These are phyloP conservation scores for Sarocladiaceae sp. DNA, from an alignment of 2,329 filamentous ascomycete species.

Conservation along the genomic window DNA sequence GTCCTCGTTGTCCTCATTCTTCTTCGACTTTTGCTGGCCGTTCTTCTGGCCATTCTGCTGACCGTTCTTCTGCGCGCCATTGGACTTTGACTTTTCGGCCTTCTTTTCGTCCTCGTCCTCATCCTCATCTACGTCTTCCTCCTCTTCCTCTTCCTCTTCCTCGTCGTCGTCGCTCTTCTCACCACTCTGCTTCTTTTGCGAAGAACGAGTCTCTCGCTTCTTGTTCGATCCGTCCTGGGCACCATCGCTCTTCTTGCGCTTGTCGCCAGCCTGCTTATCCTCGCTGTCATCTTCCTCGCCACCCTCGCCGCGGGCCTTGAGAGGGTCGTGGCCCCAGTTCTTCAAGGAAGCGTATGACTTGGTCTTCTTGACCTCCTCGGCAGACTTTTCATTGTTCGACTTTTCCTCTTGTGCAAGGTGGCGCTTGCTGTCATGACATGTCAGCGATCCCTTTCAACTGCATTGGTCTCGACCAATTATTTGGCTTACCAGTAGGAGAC, in stretches of 20 bases:
- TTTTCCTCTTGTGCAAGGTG: constrained; percentile 59
- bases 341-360: constrained; percentile 54
- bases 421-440: constrained; percentile 38
- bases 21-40: background rate
- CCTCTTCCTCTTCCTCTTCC: constrained; percentile 12
- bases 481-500: constrained; percentile 53
- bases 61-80: constrained; percentile 9
- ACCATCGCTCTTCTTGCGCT: constrained; percentile 19
- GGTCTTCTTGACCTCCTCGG: constrained; percentile 37
- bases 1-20: constrained; percentile 10
- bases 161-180: constrained; percentile 18
- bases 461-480: background rate
- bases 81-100: constrained; percentile 9
- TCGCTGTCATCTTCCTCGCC: constrained; percentile 12
- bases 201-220: constrained; percentile 23
- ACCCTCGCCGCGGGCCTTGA: constrained; percentile 30
- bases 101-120: constrained; percentile 15
- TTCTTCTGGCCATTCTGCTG: constrained; percentile 13
- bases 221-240: constrained; percentile 22
- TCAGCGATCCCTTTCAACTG: background rate
- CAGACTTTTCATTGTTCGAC: constrained; percentile 46
- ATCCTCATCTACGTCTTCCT: constrained; percentile 11
- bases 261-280: constrained; percentile 18
- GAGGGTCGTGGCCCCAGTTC: constrained; percentile 53
- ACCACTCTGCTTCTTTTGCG: constrained; percentile 16